Percentiles rank a stretch among this genome's conserved stretches.
Conservation (phyloP, 345 rosid genomes). For the Tarenaya hassleriana region DNA sequence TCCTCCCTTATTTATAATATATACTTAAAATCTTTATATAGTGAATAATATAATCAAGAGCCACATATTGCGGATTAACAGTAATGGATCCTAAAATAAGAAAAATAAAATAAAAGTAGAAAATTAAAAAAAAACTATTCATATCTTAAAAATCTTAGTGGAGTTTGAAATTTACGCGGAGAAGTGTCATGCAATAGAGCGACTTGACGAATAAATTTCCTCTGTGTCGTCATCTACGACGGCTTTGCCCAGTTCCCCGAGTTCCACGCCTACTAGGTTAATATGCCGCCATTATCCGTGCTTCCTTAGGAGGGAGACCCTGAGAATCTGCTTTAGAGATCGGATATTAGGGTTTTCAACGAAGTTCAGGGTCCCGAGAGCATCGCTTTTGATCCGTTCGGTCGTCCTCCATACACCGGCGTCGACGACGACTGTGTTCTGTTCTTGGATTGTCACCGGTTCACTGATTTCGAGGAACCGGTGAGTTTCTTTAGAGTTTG, state of each 20-base stretch:
- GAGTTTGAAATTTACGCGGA: too few relatives aligned
- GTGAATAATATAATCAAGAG: too few relatives aligned
- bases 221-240: slow-evolving; percentile 62
- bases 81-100: too few relatives aligned
- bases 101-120: too few relatives aligned
- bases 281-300: slow-evolving; percentile 47
- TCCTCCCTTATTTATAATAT: too few relatives aligned
- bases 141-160: too few relatives aligned
- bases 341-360: slow-evolving; percentile 60
- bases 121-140: too few relatives aligned
- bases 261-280: slow-evolving; percentile 44
- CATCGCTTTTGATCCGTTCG: slow-evolving; percentile 27
- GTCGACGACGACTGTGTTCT: slow-evolving; percentile 31
- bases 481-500: slow-evolving; percentile 24
- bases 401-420: slow-evolving; percentile 32
- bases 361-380: slow-evolving; percentile 51
- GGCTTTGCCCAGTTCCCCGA: slow-evolving; percentile 59
- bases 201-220: too few relatives aligned
- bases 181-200: too few relatives aligned
- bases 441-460: slow-evolving; percentile 26
- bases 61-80: too few relatives aligned
- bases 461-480: slow-evolving; percentile 30
- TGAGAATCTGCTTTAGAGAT: slow-evolving; percentile 52
- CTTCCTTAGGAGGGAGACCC: slow-evolving; percentile 52
- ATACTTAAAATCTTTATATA: too few relatives aligned